Base-by-base conservation (phyloP, 2,329 filamentous ascomycete species). In the Fusarium compactum region DNA sequence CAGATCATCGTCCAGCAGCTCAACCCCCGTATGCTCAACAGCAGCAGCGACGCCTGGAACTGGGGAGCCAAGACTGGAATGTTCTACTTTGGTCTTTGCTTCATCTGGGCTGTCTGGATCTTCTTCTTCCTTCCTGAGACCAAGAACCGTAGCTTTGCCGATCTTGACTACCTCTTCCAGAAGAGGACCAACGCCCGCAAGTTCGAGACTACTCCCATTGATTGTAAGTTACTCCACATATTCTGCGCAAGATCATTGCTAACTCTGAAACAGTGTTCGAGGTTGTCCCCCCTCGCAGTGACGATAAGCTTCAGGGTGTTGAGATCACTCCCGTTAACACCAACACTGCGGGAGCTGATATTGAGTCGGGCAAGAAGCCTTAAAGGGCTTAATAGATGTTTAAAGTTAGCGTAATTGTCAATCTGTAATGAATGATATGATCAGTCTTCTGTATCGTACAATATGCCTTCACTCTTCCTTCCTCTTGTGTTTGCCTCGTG, bases 161-260 rank as follows among this genome's bases (percentile, higher is more conserved):
- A 89, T 77, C 81, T 89, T 10, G 87, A 89, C 63, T 76, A 84
- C 5, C 76, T 90, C 65, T 89, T 89, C 71, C 82, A 86, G 63
- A 77, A 80, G 60, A 73, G 74, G 30, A 74, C 81, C 22, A 76
- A 79, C 14, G 82, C 84, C 2, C 77, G 83, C 80, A 78, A 81
- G 54, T 84, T 80, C 51, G 34, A 58, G 0, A 67, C 72, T 3
- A 63, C 76, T 25, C 72, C 74, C 11, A 34, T 78, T 34, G 77
- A 78, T 27, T 57, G 77, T 78, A 73, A 73, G 76, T 74, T 48
- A 6, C 32, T 8, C 1, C 9, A 1, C 2, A 20, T 6, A 4
- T 5, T 0, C 5, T 7, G 0, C 12, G n/a, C 4, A 7, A 6
- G 5, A 29, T 5, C 8, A 6, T 34, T 8, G n/a, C 65, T 69